phyloP scores from a whole-genome alignment of 495 filamentous ascomycete genomes.

The Sordaria brevicollis region DNA sequence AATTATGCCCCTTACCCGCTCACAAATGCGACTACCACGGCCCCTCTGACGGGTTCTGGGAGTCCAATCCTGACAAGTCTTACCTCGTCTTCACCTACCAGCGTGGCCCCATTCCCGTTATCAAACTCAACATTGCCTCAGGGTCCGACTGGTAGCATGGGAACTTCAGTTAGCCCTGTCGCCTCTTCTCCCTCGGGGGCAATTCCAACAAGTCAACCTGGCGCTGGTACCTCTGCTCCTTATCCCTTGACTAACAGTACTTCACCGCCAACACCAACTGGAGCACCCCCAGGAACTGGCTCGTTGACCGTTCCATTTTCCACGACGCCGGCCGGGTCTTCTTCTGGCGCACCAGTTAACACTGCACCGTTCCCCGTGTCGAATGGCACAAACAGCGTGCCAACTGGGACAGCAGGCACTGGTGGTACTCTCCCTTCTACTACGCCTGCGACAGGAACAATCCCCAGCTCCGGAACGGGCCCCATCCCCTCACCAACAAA shows the following conservation, averaged over 20 bases:
- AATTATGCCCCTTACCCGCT: conserved; percentile 2
- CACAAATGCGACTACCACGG: conserved; percentile 4
- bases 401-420: conserved; percentile 3
- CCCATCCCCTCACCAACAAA: not conserved
- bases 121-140: conserved; percentile 9
- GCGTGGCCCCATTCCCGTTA: conserved; percentile 13
- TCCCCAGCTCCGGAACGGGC: not conserved
- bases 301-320: not conserved
- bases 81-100: not conserved
- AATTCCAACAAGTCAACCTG: not conserved
- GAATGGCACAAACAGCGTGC: not conserved
- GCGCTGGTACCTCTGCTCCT: not conserved
- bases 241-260: conserved; percentile 9
- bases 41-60: not conserved
- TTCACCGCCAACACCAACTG: not conserved
- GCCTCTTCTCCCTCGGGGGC: not conserved
- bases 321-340: not conserved
- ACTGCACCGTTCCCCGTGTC: not conserved
- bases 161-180: not conserved
- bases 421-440: not conserved
- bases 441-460: conserved; percentile 1
- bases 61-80: not conserved
- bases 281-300: not conserved
- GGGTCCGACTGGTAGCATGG: not conserved
- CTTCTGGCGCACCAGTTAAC: not conserved